Evolutionary conservation across 495 filamentous ascomycete species (phyloP).

Genomic region (Pseudoneurospora amorphoporcata): DNA sequence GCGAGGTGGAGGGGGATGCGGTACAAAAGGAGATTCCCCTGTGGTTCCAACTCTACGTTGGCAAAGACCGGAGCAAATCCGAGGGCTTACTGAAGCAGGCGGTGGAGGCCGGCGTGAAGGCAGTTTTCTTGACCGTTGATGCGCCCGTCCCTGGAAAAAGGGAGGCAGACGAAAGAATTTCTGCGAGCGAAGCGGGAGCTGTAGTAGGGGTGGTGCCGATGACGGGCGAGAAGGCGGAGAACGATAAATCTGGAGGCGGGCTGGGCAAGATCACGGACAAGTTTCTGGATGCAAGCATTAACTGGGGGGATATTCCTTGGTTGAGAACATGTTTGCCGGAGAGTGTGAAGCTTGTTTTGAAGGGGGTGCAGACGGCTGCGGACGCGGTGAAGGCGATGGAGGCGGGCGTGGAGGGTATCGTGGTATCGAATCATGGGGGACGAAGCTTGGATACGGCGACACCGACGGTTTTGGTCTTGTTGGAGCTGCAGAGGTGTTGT

Average conservation of each 20-base stretch:
- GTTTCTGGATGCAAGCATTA: conserved; percentile 62
- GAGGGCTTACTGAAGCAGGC: conserved; percentile 51
- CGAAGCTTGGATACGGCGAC: conserved; percentile 55
- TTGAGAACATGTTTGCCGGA: conserved; percentile 22
- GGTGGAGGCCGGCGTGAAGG: conserved; percentile 49
- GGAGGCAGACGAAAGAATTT: conserved; percentile 46
- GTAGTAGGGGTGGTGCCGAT: conserved; percentile 35
- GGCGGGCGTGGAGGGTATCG: conserved; percentile 48
- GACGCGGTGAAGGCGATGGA: conserved; percentile 50
- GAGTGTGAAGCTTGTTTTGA: conserved; percentile 46
- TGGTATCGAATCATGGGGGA: conserved; percentile 61
- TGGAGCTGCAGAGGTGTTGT: conserved; percentile 54
- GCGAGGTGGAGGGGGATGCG: conserved; percentile 9
- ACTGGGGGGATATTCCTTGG: conserved; percentile 63
- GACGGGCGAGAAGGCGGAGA: conserved; percentile 44
- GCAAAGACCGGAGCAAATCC: conserved; percentile 59
- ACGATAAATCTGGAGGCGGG: conserved; percentile 60
- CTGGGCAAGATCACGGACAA: conserved; percentile 61
- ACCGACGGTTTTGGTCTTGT: conserved; percentile 47
- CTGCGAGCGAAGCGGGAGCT: conserved; percentile 38
- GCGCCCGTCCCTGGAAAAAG: conserved; percentile 54
- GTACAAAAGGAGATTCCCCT: conserved; percentile 26
- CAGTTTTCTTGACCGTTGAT: conserved; percentile 59
- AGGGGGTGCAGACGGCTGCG: conserved; percentile 53
- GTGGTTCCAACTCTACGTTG: conserved; percentile 80